These are phyloP conservation scores for Eleusine indica DNA, from an alignment of 176 grass and related monocot genomes.

Conservation along the genomic window DNA sequence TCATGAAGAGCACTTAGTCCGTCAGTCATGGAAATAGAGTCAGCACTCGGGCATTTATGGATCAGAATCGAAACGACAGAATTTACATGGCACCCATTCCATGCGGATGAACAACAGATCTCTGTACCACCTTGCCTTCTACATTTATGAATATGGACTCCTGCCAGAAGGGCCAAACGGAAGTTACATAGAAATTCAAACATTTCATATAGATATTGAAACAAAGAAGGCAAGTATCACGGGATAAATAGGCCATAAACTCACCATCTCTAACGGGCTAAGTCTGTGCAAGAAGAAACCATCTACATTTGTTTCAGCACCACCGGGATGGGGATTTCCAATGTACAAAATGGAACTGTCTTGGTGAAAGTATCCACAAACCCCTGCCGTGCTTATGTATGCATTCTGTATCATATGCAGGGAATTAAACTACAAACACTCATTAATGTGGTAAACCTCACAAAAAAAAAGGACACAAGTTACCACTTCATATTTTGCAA, in stretches of 20 bases:
- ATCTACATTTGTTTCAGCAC: slow-evolving; percentile 6
- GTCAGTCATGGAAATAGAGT: neutral
- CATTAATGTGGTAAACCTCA: neutral
- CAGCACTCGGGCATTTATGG: neutral
- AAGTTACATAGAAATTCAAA: slow-evolving; percentile 1
- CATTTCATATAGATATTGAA: slow-evolving; percentile 2
- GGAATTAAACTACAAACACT: neutral
- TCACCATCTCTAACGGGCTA: slow-evolving; percentile 45
- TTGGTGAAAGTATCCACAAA: slow-evolving; percentile 37
- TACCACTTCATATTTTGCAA: slow-evolving; percentile 55
- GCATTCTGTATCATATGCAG: slow-evolving; percentile 21
- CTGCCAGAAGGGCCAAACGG: slow-evolving; percentile 8
- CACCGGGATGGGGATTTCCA: slow-evolving; percentile 30
- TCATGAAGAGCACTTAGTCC: neutral
- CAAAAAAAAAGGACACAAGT: neutral
- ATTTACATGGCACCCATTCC: slow-evolving; percentile 36
- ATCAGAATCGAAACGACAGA: neutral
- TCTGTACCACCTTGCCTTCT: slow-evolving; percentile 52
- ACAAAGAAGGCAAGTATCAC: neutral
- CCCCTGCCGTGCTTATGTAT: slow-evolving; percentile 38
- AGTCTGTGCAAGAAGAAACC: slow-evolving; percentile 50
- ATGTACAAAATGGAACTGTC: slow-evolving; percentile 39
- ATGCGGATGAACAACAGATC: slow-evolving; percentile 20
- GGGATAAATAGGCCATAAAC: neutral
- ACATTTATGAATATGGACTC: slow-evolving; percentile 36